These are phyloP conservation scores for Penicillium italicum DNA, from an alignment of 2,329 filamentous ascomycete genomes.

Conservation along the genomic window DNA sequence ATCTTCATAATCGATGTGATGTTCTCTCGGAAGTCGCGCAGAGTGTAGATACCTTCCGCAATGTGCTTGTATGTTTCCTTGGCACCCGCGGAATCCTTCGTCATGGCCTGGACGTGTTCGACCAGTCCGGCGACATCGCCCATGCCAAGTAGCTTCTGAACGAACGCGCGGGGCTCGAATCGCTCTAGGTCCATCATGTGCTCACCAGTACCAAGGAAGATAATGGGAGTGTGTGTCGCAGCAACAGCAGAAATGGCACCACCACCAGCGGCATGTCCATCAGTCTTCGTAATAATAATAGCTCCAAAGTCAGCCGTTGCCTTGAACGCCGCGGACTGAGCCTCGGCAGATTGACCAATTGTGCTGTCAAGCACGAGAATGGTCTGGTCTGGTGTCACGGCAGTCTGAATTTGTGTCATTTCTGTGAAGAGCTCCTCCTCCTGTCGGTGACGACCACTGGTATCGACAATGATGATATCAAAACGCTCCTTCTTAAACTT, in stretches of 20 bases:
- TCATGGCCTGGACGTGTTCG: constrained; percentile 93
- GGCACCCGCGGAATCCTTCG: constrained; percentile 70
- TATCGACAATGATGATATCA: constrained; percentile 98
- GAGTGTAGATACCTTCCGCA: constrained; percentile 90
- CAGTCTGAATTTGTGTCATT: constrained; percentile 93
- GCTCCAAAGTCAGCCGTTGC: constrained; percentile 94
- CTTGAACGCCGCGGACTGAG: constrained; percentile 94
- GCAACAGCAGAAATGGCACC: constrained; percentile 97
- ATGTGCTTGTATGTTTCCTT: constrained; percentile 99
- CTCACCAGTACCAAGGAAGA: constrained; percentile 96
- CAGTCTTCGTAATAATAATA: constrained; percentile 98
- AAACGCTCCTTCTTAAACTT: constrained; percentile 99
- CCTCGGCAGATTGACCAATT: constrained; percentile 93
- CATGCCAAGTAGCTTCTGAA: constrained; percentile 93
- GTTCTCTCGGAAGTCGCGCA: constrained; percentile 91
- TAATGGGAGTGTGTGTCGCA: constrained; percentile 92
- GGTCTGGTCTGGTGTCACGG: constrained; percentile 88
- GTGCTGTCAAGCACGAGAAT: constrained; percentile 97
- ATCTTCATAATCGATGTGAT: constrained; percentile 99
- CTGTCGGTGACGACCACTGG: constrained; percentile 88
- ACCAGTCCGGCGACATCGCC: constrained; percentile 93
- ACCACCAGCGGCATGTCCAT: constrained; percentile 91
- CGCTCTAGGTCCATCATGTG: constrained; percentile 93
- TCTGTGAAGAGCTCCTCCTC: constrained; percentile 94
- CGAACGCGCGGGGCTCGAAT: constrained; percentile 88